Conservation (phyloP, 371 early-diverging fungal genomes). For the Funneliformis caledonium region DNA sequence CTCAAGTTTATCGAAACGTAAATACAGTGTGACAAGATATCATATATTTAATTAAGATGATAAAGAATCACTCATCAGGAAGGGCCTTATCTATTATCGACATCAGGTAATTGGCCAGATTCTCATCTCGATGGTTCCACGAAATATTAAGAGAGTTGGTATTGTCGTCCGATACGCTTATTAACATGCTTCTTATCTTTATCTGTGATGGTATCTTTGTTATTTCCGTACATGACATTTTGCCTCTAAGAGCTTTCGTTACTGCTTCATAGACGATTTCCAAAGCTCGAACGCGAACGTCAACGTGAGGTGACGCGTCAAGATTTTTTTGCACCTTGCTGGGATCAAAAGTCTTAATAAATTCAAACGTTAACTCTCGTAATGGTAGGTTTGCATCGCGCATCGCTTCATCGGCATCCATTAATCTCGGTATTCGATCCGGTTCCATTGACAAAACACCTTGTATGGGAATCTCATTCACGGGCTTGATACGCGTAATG, state of each 20-base stretch:
- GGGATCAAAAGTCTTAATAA: conserved; percentile 20
- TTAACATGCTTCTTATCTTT: conserved; percentile 42
- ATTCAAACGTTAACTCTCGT: conserved; percentile 23
- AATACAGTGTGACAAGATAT: too few species aligned
- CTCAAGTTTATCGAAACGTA: too few species aligned
- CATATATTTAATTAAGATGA: too few species aligned
- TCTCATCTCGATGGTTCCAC: conserved; percentile 54
- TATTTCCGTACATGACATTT: conserved; percentile 41
- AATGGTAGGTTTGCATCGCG: background rate
- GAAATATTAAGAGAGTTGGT: conserved; percentile 46
- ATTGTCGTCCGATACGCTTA: conserved; percentile 43
- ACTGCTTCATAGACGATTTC: conserved; percentile 46
- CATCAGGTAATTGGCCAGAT: conserved; percentile 48
- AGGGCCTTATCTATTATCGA: conserved; percentile 43
- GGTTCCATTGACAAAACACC: conserved; percentile 52
- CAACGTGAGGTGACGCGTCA: background rate
- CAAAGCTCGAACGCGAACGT: conserved; percentile 46
- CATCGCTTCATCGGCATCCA: conserved; percentile 45
- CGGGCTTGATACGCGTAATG: conserved; percentile 43
- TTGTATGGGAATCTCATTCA: conserved; percentile 48
- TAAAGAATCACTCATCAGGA: background rate
- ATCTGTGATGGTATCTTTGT: conserved; percentile 1
- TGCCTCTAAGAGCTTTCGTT: conserved; percentile 43
- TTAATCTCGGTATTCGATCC: conserved; percentile 47
- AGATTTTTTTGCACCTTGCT: background rate